Base-by-base conservation (phyloP, 768 basidiomycete species). In the Dacryopinax spathularia region DNA sequence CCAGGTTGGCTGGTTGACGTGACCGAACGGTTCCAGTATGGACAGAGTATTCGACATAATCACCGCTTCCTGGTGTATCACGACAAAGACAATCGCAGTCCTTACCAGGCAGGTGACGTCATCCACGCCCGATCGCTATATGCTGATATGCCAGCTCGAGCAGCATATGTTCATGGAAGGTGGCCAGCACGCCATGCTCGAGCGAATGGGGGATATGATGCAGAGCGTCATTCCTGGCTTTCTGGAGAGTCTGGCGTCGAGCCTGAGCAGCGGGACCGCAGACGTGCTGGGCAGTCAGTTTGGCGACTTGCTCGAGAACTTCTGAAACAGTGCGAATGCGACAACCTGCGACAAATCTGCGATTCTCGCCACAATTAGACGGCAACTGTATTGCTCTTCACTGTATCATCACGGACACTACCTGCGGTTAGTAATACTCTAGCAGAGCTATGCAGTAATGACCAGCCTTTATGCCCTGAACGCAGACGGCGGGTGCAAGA, bases 81-180 rank as follows among this genome's bases (percentile, higher is more conserved):
- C 48, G 48, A 56, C 48, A 56, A 56, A 56, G 48, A 56, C 4
- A 56, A 56, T 29, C 48, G 48, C 9, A 56, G 48, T 56, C 48
- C 48, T 10, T 56, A 56, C 29, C 48, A 56, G 29, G 48, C 31
- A 18, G 20, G 5, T 29, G 18, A 22, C 5, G 10, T 18, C 48
- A 5, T 13, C 20, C 48, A 27, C 7, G 48, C 13, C 15, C 3
- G 9, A 5, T 2, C 6, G 7, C 6, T 18, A 22, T 56, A 37
- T 56, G 48, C 48, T 31, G 48, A 56, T 13, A 29, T 9, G 25
- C 18, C 10, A 5, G 7, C 4, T 10, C 36, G 12, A 27, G 31
- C 48, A 56, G 48, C 48, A 56, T 29, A 56, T 56, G 48, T 56
- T 56, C 48, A 29, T 56, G 25, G 48, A 56, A 29, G 31, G 29